phyloP scores from a whole-genome alignment of 768 basidiomycete genomes.

The Cubamyces lactineus region DNA sequence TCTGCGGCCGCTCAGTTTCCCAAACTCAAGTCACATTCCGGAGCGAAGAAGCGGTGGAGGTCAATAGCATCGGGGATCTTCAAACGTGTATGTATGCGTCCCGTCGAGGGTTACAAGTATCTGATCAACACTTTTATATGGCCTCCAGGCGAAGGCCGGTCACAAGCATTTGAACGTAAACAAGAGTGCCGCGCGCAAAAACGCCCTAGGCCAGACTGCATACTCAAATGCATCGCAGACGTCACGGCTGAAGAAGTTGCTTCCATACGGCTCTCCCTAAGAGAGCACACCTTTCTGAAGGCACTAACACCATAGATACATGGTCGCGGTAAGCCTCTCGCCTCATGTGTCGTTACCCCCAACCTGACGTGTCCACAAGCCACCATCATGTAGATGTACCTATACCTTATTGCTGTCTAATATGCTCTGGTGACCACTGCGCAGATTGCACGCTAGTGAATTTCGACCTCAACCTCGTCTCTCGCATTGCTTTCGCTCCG shows the following conservation, averaged over 20 bases:
- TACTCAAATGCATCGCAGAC: conserved; percentile 71
- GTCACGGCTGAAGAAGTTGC: conserved; percentile 64
- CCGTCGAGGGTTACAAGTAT: neutral
- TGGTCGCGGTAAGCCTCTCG: neutral
- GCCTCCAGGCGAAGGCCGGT: conserved; percentile 62
- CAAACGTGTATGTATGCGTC: conserved; percentile 63
- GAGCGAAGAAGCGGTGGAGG: conserved; percentile 81
- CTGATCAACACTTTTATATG: neutral
- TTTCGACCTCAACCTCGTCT: conserved; percentile 34
- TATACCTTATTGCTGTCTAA: conserved; percentile 21
- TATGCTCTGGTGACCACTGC: neutral
- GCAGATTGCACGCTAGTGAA: conserved; percentile 8
- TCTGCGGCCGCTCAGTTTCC: conserved; percentile 60
- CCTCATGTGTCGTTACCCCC: neutral
- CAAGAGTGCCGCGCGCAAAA: conserved; percentile 68
- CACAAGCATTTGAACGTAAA: conserved; percentile 73
- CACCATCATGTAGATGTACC: conserved; percentile 5
- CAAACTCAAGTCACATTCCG: conserved; percentile 80
- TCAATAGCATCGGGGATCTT: conserved; percentile 66
- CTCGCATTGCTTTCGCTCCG: conserved; percentile 34
- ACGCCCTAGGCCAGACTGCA: conserved; percentile 63
- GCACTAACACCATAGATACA: neutral
- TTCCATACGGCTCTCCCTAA: conserved; percentile 64
- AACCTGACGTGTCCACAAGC: conserved; percentile 4
- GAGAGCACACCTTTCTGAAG: neutral